Percentiles rank a stretch among this genome's conserved stretches.
phyloP scores from a whole-genome alignment of 202 grass and related monocot species.

The Carex arenaria region DNA sequence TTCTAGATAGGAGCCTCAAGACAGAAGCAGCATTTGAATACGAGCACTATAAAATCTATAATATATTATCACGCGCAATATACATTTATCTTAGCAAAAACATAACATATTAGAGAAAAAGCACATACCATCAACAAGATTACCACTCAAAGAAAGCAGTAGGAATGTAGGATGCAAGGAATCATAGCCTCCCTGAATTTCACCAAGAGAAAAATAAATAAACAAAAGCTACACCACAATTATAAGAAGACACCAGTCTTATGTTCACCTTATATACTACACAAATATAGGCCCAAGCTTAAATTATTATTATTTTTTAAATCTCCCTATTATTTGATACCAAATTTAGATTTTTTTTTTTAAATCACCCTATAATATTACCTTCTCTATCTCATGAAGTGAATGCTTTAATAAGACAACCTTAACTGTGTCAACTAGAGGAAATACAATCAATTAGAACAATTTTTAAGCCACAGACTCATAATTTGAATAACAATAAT shows the following conservation, averaged over 20 bases:
- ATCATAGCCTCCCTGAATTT: slow-evolving; percentile 92
- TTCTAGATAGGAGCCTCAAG: background rate
- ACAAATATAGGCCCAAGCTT: background rate
- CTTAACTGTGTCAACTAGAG: no score
- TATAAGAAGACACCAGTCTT: background rate
- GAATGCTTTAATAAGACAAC: no score
- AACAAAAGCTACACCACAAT: background rate
- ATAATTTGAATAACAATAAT: no score
- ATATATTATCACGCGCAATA: background rate
- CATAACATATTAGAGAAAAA: slow-evolving; percentile 17
- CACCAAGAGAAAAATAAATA: slow-evolving; percentile 16
- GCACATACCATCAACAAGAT: slow-evolving; percentile 92
- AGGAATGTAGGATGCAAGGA: slow-evolving; percentile 98
- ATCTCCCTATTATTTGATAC: no score
- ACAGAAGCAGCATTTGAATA: slow-evolving; percentile 13
- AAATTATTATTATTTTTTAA: no score
- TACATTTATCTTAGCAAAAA: background rate
- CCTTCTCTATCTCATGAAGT: no score
- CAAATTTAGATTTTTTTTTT: no score
- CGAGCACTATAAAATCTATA: background rate
- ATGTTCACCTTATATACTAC: background rate
- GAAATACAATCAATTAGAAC: no score
- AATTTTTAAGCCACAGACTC: no score
- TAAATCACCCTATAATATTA: no score
- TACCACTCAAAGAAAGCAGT: slow-evolving; percentile 91